These are phyloP conservation scores for Fusarium sp. DNA, from an alignment of 2,329 filamentous ascomycete species.

Conservation along the genomic window DNA sequence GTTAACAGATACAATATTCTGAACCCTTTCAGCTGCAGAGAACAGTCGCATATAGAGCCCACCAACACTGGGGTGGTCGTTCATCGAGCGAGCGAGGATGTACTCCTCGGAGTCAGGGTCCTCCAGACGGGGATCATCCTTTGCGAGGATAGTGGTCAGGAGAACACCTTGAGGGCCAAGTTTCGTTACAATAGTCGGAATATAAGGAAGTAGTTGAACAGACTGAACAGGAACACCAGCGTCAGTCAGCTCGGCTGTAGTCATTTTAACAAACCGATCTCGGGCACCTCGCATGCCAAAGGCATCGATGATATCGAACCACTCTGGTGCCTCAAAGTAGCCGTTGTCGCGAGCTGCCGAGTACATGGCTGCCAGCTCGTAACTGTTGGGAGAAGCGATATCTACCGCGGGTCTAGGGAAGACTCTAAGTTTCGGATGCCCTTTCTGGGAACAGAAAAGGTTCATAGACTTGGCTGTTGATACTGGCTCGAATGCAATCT, in stretches of 20 bases:
- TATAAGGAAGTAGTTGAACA: slow-evolving; percentile 86
- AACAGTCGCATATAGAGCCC: slow-evolving; percentile 85
- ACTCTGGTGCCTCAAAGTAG: slow-evolving; percentile 74
- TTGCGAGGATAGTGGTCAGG: slow-evolving; percentile 74
- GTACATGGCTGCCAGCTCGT: slow-evolving; percentile 86
- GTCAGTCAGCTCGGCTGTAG: slow-evolving; percentile 74
- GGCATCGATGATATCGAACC: slow-evolving; percentile 83
- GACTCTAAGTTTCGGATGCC: slow-evolving; percentile 53
- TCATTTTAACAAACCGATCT: slow-evolving; percentile 75
- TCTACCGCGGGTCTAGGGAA: slow-evolving; percentile 74
- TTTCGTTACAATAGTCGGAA: slow-evolving; percentile 86
- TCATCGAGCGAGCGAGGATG: slow-evolving; percentile 72
- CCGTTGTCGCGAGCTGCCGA: slow-evolving; percentile 70
- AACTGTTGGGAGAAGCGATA: slow-evolving; percentile 82
- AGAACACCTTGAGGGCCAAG: slow-evolving; percentile 80
- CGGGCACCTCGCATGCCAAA: slow-evolving; percentile 80
- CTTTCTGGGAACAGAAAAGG: slow-evolving; percentile 65
- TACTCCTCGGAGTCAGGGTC: slow-evolving; percentile 71
- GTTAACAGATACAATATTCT: slow-evolving; percentile 87
- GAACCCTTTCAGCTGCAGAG: slow-evolving; percentile 71
- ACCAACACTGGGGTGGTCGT: slow-evolving; percentile 64
- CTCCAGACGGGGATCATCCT: slow-evolving; percentile 73
- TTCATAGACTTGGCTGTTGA: slow-evolving; percentile 80
- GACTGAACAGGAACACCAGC: slow-evolving; percentile 84
- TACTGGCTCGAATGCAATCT: slow-evolving; percentile 87